Conservation (phyloP, 177 flowering plant genomes). For the Vitis hybrid region DNA sequence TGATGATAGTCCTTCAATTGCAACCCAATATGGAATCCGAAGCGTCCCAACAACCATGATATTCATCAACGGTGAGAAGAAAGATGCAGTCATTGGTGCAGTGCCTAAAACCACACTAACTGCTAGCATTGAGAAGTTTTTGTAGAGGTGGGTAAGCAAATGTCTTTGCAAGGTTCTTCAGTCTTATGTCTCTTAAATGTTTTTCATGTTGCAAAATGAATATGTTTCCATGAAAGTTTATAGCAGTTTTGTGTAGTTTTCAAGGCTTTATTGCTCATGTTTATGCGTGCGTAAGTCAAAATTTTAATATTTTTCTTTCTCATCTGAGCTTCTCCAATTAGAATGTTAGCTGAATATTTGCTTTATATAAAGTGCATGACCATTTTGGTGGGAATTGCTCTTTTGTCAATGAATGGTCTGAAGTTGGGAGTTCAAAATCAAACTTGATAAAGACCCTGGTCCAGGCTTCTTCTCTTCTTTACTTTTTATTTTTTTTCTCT, state of each 20-base stretch:
- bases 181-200: neutral
- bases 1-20: conserved; percentile 33
- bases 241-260: neutral
- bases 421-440: neutral
- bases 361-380: neutral
- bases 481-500: neutral
- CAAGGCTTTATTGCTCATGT: neutral
- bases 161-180: neutral
- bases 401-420: neutral
- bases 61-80: conserved; percentile 40
- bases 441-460: neutral
- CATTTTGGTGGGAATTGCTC: neutral
- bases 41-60: conserved; percentile 38
- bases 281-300: neutral
- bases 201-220: neutral
- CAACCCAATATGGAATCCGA: conserved; percentile 32
- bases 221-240: neutral
- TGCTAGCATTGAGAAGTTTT: conserved; percentile 30
- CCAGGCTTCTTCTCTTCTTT: neutral
- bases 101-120: conserved; percentile 33
- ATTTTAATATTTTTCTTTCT: neutral
- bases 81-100: conserved; percentile 34
- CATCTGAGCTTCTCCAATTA: neutral
- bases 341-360: neutral
- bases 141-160: conserved; percentile 6